Evolutionary conservation across 345 rosid genomes (phyloP).

Genomic region (Streptanthus diversifolius): DNA sequence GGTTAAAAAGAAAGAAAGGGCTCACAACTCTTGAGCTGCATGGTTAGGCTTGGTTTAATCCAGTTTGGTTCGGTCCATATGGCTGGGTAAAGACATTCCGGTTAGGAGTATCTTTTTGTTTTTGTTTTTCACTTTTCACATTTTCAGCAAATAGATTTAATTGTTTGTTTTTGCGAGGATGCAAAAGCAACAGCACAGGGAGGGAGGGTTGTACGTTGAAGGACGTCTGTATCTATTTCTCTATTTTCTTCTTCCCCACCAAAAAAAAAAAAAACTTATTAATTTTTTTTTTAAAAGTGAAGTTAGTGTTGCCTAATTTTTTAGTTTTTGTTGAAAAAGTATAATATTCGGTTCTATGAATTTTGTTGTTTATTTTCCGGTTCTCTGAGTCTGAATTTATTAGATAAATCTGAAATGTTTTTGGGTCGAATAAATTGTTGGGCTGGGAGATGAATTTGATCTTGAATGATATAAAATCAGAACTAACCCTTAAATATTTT

Average conservation of each 20-base stretch:
- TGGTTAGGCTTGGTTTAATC: slow-evolving; percentile 2
- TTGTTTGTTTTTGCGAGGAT: slow-evolving; percentile 29
- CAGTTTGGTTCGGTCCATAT: neutral
- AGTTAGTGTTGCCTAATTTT: neutral
- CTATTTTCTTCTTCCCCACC: neutral
- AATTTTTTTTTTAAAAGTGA: neutral
- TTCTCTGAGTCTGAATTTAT: neutral
- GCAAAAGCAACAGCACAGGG: slow-evolving; percentile 27
- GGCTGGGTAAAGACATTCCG: slow-evolving; percentile 7
- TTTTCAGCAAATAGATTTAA: slow-evolving; percentile 19
- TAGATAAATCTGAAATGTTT: neutral
- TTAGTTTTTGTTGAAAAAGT: neutral
- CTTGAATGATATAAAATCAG: too few relatives aligned
- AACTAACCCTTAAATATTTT: too few relatives aligned
- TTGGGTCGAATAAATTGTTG: neutral
- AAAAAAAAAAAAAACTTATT: neutral
- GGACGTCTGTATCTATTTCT: slow-evolving; percentile 26
- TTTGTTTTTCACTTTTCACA: neutral
- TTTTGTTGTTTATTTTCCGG: neutral
- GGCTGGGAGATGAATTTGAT: neutral
- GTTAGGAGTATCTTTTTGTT: slow-evolving; percentile 10
- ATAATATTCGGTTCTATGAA: neutral
- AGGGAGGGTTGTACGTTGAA: slow-evolving; percentile 7
- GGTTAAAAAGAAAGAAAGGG: neutral
- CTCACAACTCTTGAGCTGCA: slow-evolving; percentile 29